These are phyloP conservation scores for Anisodus tanguticus DNA, from an alignment of 257 asterid species.

Conservation along the genomic window DNA sequence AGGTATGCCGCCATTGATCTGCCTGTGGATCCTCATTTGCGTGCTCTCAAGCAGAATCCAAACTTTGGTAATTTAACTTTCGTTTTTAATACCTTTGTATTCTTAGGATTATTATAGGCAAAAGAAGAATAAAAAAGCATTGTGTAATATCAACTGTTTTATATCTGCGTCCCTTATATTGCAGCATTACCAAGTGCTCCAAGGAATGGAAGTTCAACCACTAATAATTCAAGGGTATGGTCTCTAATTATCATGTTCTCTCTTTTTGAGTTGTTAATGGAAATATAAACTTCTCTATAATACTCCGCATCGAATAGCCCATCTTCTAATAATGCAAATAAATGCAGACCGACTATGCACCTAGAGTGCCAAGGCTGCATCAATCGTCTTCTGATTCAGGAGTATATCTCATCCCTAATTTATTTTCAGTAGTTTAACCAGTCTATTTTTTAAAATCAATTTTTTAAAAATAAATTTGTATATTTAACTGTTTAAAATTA, in stretches of 20 bases:
- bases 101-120: too few relatives aligned
- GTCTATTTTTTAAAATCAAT: not conserved
- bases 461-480: not conserved
- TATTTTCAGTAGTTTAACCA: not conserved
- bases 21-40: not conserved
- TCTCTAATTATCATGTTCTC: not conserved
- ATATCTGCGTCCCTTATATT: not conserved
- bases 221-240: not conserved
- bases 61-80: not conserved
- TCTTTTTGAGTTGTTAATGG: not conserved
- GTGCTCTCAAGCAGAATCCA: not conserved
- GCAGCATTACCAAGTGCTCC: not conserved
- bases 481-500: not conserved
- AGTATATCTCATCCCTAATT: slow-evolving; percentile 1
- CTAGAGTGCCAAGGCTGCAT: not conserved
- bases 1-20: not conserved
- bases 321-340: not conserved
- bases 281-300: not conserved
- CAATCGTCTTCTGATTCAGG: not conserved
- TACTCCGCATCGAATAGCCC: not conserved
- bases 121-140: not conserved
- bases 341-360: slow-evolving; percentile 7
- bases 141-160: not conserved
- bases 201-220: not conserved
- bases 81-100: not conserved